Evolutionary conservation across 176 grass and related monocot genomes (phyloP), one percentile per base, ranked within the genome.

Genomic region (Puya raimondii): DNA sequence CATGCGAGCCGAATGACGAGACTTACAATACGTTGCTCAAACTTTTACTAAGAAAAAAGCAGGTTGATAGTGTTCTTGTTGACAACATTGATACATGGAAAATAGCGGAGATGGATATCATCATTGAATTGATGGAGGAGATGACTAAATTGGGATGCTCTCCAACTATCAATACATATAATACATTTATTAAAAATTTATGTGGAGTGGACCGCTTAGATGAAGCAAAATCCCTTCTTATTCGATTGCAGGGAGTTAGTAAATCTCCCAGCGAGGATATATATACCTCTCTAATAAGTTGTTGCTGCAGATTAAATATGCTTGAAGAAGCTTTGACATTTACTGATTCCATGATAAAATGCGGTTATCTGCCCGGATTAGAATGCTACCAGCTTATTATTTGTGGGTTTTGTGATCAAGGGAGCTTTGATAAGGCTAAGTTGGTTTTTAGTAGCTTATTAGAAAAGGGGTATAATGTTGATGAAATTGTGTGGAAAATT

Each of bases 401-500:
- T 80, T 91, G 73, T 81, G 70, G 72, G 49, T 82, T 84, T 71
- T 96, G 82, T 84, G 85, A 84, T 70, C 78, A 88, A 66, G 91
- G 85, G 64, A 87, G 64, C 54, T 81, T 88, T 80, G 23, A 86
- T 58, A 72, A 79, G 23, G 85, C 76, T 78, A 91, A 83, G 69
- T 67, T 51, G 58, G 63, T 91, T 70, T 96, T 96, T 72, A 67
- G 70, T 84, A 80, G 76, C 64, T 78, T 91, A 58, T 68, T 91
- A 50, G 72, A 49, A 10, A 88, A 79, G 73, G 85, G 79, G 49
- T 96, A 91, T 82, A 91, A 86, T 75, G 72, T 72, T 13, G 80
- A 96, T 91, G 91, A 96, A 80, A 79, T 96, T 78, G 88, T 69
- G 63, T 85, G 87, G 85, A 96, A 85, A 70, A 96, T 96, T 81